Evolutionary conservation across 1,284 basidiomycete genomes (phyloP), one percentile per base, ranked within the genome.

Genomic region (Pseudozyma flocculosa): DNA sequence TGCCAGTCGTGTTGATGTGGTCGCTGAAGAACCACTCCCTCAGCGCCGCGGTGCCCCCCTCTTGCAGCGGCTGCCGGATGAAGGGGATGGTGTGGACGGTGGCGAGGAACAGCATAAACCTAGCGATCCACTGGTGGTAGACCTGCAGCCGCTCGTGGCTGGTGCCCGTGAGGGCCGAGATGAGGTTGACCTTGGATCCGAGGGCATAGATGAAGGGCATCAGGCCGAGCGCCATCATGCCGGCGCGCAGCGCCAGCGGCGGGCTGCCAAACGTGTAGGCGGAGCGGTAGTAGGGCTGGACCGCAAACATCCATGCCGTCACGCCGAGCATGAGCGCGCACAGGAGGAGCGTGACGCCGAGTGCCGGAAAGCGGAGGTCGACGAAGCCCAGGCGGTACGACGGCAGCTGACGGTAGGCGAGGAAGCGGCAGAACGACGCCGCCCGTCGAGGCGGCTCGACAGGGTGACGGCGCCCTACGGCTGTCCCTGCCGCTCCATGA

Each of bases 61-160:
- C 70, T 2, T 49, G 41, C 17, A 70, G 40, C 4, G 68, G 63
- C 36, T 71, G 68, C 9, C 54, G 43, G 40, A 76, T 61, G 46
- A 77, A 77, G 0, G 75, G 66, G 22, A 75, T 50, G 13, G 59
- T 50, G 41, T 78, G 75, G 9, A 76, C 54, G 19, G 70, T 53
- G 19, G 62, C 49, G 18, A 78, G 58, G 52, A 73, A 68, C 1
- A 78, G 48, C 45, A 72, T 59, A 24, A 77, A 54, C 4, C 69
- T 56, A 15, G 64, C 70, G 3, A 68, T 43, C 54, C 65, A 74
- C 43, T 73, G 72, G 43, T 78, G 75, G 43, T 70, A 78, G 13
- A 76, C 50, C 43, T 74, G 68, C 15, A 76, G 55, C 11, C 56
- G 53, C 46, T 73, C 71, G 23, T 75, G 69, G 15, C 63, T 61